phyloP scores from a whole-genome alignment of 345 rosid species.

The Isatis tinctoria region DNA sequence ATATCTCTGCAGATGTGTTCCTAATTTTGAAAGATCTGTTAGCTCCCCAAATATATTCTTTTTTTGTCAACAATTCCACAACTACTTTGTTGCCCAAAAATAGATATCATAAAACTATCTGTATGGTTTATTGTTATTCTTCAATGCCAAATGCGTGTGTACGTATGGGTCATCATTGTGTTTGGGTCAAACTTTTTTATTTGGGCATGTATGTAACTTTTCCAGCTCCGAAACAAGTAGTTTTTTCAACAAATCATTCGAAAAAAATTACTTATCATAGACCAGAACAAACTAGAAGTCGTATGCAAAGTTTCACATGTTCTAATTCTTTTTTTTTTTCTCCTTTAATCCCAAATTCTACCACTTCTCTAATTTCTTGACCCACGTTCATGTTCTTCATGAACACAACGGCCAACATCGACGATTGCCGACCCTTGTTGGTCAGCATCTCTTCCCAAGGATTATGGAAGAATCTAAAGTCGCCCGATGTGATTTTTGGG shows the following conservation, averaged over 20 bases:
- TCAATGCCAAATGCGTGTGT: background rate
- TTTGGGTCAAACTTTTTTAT: background rate
- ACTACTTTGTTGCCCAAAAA: background rate
- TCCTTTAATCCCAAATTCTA: background rate
- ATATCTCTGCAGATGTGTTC: too few relatives aligned
- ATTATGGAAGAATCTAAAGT: conserved; percentile 7
- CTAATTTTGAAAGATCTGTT: too few relatives aligned
- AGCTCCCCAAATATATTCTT: too few relatives aligned
- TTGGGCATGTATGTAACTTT: background rate
- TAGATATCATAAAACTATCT: background rate
- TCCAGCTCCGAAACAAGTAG: background rate
- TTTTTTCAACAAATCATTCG: background rate
- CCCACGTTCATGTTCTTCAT: background rate
- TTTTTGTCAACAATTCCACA: background rate
- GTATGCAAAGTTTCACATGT: background rate
- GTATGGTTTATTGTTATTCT: background rate
- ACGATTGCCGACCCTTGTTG: background rate
- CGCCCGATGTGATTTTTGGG: background rate
- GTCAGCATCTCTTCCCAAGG: conserved; percentile 14
- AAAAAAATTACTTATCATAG: background rate
- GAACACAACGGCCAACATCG: background rate
- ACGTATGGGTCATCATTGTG: background rate
- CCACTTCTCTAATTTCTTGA: background rate
- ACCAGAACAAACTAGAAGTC: background rate
- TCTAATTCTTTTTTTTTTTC: background rate